Evolutionary conservation across 352 stramenopile genomes (phyloP), one percentile per base, ranked within the genome.

Genomic region (Phytopythium mirpurense): DNA sequence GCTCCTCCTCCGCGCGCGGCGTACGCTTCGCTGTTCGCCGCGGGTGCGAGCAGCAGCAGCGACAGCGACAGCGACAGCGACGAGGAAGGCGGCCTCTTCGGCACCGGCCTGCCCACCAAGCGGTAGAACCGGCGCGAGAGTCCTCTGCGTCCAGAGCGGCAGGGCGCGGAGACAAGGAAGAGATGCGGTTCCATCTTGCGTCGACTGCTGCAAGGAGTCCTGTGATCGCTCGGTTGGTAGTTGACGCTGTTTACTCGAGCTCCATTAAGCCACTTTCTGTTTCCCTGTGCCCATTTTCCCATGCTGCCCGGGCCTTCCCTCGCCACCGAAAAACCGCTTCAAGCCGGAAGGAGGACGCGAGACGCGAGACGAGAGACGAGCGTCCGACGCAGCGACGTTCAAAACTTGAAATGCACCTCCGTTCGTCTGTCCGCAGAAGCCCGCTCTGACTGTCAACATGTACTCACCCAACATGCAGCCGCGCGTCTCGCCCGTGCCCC

Each of bases 41-140:
- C 48, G 16, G 68, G 67, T 16, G 74, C 56, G 15, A 78, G 68
- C 50, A 78, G 74, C 53, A 70, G 68, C 60, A 78, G 63, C 38
- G 74, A 77, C 50, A 81, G 70, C 63, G 71, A 74, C 52, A 79
- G 68, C 46, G 83, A 93, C 61, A 89, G 77, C 47, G 83, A 93
- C 32, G 81, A 89, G 47, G 77, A 83, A 67, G 75, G 76, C 24
- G 79, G 81, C 5, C 68, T 94, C 27, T 92, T 94, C 62, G 81
- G 81, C 57, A 90, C 80, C 4, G 75, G 80, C 11, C 59, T 90
- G n/a, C 78, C 78, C 6, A 88, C 64, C 21, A 76, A 74, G 59
- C 73, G 80, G 62, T 88, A 83, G 73, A 51, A n/a, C 23, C 41
- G 11, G 24, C 19, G 26, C 24, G 61, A 29, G 32, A 36, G 41